These are phyloP conservation scores for Boletellus sp. DNA, from an alignment of 768 basidiomycete genomes.

Conservation along the genomic window DNA sequence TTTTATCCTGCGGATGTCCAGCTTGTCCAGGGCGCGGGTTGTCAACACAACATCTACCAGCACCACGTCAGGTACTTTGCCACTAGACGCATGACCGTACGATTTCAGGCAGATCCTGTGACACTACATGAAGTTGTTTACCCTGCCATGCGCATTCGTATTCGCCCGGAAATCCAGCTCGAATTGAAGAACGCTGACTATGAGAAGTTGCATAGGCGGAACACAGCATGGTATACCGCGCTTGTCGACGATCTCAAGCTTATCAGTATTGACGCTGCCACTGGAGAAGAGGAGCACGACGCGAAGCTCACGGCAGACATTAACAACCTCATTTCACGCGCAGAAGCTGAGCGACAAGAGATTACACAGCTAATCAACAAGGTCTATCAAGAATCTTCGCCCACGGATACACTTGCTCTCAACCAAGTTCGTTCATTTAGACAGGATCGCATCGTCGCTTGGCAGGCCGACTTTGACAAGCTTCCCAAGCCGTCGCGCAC, in stretches of 20 bases:
- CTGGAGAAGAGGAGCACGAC: conserved; percentile 71
- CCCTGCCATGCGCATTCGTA: conserved; percentile 82
- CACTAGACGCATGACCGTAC: conserved; percentile 75
- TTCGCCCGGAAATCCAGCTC: conserved; percentile 83
- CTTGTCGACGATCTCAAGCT: conserved; percentile 73
- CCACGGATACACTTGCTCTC: conserved; percentile 83
- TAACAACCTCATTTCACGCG: conserved; percentile 63
- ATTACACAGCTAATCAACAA: conserved; percentile 69
- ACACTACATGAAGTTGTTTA: conserved; percentile 82
- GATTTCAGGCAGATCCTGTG: conserved; percentile 84
- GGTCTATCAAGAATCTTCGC: conserved; percentile 75
- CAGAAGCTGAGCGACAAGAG: conserved; percentile 72
- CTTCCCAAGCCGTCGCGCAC: conserved; percentile 73
- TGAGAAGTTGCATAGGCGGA: conserved; percentile 66
- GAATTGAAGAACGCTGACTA: conserved; percentile 92
- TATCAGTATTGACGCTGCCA: conserved; percentile 75
- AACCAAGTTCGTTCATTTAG: conserved; percentile 82
- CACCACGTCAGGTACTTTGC: conserved; percentile 93
- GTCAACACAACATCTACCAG: conserved; percentile 91
- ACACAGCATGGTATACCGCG: conserved; percentile 69
- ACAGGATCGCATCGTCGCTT: conserved; percentile 94
- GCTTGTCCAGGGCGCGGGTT: conserved; percentile 83
- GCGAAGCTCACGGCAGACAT: conserved; percentile 59
- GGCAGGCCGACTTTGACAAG: conserved; percentile 90
- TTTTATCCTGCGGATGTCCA: conserved; percentile 90